Base-by-base conservation (phyloP, 1,284 basidiomycete species). In the Bondarzewia mesenterica region DNA sequence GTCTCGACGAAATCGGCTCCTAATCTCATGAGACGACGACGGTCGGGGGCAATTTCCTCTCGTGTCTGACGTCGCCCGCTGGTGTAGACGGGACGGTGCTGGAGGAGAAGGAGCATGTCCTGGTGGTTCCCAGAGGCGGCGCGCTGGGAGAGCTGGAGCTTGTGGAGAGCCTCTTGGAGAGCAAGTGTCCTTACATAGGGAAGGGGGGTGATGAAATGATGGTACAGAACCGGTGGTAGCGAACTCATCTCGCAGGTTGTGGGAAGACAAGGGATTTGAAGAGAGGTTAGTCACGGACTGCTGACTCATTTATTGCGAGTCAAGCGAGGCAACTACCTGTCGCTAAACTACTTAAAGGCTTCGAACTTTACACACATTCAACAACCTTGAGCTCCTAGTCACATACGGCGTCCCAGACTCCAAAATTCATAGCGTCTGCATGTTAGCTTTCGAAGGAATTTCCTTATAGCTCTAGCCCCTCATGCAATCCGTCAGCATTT, bases 11-110 rank as follows among this genome's bases (percentile, higher is more conserved):
- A 95, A 60, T 95, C 91, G 0, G 95, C 94, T 15, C 94, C 93
- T 21, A 93, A 74, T 14, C 70, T 69, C 7, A 72, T 77, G 23
- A 96, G 72, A 43, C 89, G 80, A 35, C 65, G 61, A 32, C 82
- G 78, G 60, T 95, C 91, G 36, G 70, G 67, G 37, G 76, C 70
- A 10, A 84, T 67, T 39, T 79, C 75, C n/a, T 76, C 72, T 44
- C 80, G 73, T 32, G 74, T 75, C 63, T 95, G 92, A 10, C 96
- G 76, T 23, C 93, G 78, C 4, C 95, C 95, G 7, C 88, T 81
- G 3, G 95, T 99, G 67, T 93, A 99, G 1, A 96, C 94, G 5
- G 95, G 95, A 7, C 85, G 78, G 59, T 99, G 95, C 65, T 99
- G 72, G 38, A 89, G 73, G 42, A 90, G 71, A 15, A 89, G 74